Evolutionary conservation across 192 early-diverging fungal species (phyloP), one percentile per base, ranked within the genome.

Genomic region (Coemansia biformis): DNA sequence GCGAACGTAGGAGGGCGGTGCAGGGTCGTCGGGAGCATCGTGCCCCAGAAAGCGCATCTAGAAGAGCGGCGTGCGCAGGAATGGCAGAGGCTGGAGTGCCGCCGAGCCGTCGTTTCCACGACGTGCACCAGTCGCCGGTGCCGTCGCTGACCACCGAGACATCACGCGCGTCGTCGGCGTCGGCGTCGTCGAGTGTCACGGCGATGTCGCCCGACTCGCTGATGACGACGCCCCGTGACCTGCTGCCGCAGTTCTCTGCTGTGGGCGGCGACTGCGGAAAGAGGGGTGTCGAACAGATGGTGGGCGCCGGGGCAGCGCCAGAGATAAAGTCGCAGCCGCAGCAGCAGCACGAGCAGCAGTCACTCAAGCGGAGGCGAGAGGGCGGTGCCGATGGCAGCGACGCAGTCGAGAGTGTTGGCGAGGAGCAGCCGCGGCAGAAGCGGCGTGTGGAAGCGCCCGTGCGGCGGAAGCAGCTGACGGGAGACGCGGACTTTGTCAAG

Each of bases 121-220:
- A 7, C 26, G 26, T 7, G 15, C 37, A 31, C 22, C 61, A 48
- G 41, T 65, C 67, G 49, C 67, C 67, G 19, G 67, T 70, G 32
- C 67, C 67, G 17, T 62, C 67, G 39, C 48, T 70, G 55, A 71
- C 67, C 21, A 54, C 61, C 43, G 49, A 51, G 46, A 40, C 59
- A 30, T 63, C 67, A n/a, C n/a, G n/a, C n/a, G n/a, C n/a, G n/a
- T n/a, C n/a, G n/a, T n/a, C n/a, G n/a, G n/a, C n/a, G 48, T 71
- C 67, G 3, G 67, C 56, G 24, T 71, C 67, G 30, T 70, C 67
- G 17, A 63, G 67, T 38, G 67, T 71, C 56, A 71, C 54, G 43
- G 43, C 67, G 21, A 19, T 71, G 46, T 71, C 67, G 46, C 67
- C 67, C 9, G 60, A 51, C 43, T 35, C 48, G 11, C 47, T 54